Evolutionary conservation across 208 protist species (phyloP).

Genomic region (Angomonas deanei): DNA sequence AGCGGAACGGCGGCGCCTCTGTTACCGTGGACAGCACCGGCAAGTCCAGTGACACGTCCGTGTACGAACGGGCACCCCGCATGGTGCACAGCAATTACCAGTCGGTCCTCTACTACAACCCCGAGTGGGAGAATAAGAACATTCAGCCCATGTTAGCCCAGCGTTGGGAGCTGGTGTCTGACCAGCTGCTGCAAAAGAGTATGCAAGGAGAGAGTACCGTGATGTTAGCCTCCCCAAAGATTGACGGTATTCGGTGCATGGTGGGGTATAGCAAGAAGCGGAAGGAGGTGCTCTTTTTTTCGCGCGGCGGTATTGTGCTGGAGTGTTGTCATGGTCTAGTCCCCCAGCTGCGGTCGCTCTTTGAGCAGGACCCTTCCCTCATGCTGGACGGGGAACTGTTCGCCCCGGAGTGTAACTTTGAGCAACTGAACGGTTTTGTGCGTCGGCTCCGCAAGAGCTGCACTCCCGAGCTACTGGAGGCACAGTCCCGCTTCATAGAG

Average conservation of each 20-base stretch:
- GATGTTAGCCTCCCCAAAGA: constrained; percentile 82
- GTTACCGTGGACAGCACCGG: not conserved
- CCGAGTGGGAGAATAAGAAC: constrained; percentile 77
- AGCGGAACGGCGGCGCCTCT: constrained; percentile 15
- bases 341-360: constrained; percentile 64
- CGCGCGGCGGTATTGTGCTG: constrained; percentile 77
- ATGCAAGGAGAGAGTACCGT: constrained; percentile 19
- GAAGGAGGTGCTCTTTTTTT: constrained; percentile 78
- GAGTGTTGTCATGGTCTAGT: constrained; percentile 78
- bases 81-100: constrained; percentile 85
- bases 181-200: constrained; percentile 30
- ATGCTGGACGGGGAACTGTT: constrained; percentile 87
- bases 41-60: not conserved
- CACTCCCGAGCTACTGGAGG: constrained; percentile 23
- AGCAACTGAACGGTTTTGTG: constrained; percentile 81
- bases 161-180: constrained; percentile 65
- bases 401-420: constrained; percentile 78
- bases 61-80: constrained; percentile 63
- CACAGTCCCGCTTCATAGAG: constrained; percentile 59
- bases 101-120: constrained; percentile 72
- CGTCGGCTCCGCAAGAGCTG: constrained; percentile 36
- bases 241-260: constrained; percentile 87
- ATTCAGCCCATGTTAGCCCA: constrained; percentile 88
- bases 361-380: constrained; percentile 59
- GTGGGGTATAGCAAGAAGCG: constrained; percentile 61